Base-by-base conservation (phyloP, 148 eudicot genomes). In the Rhododendron vialii region DNA sequence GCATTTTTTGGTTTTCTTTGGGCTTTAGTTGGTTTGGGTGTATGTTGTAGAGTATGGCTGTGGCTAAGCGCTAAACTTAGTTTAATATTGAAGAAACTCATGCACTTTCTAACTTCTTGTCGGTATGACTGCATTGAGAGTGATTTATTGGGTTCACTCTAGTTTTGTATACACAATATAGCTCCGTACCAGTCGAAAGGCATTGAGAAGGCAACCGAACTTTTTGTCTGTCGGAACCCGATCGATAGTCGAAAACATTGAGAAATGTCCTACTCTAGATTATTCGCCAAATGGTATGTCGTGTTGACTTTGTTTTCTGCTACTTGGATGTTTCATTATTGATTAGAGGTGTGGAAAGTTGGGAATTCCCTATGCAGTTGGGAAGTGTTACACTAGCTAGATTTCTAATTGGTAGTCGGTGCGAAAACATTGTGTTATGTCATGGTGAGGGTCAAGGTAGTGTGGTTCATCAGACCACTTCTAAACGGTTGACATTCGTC, bases 121-220 rank as follows among this genome's bases (percentile, higher is more conserved):
- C 91, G 94, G 94, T 93, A 93, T 80, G 95, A 94, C 24, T 92
- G 89, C 85, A 92, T 93, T 76, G 98, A 93, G 86, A 88, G 89
- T 83, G 98, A 94, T 45, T 87, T 94, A 24, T 79, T 93, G 92
- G 94, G 92, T 59, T 86, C 92, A 10, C 91, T 93, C 50, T 90
- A 91, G 51, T 87, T 36, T 83, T 84, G 88, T 30, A 84, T 53
- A 77, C 93, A 93, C 82, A 85, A 30, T 47, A 94, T 94, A 57
- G 94, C 98, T 85, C 91, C 94, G 2, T 93, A 92, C 82, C 80
- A 82, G 77, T 92, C 93, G n/a, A 79, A 89, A 76, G 95, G 98
- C 57, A 89, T 92, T 35, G 93, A 93, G 87, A 93, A 84, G 88
- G 98, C 95, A 36, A 80, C 89, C 11, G 90, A 92, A 81, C 88